phyloP scores from a whole-genome alignment of 352 stramenopile genomes.

The Pythium brachiatum region DNA sequence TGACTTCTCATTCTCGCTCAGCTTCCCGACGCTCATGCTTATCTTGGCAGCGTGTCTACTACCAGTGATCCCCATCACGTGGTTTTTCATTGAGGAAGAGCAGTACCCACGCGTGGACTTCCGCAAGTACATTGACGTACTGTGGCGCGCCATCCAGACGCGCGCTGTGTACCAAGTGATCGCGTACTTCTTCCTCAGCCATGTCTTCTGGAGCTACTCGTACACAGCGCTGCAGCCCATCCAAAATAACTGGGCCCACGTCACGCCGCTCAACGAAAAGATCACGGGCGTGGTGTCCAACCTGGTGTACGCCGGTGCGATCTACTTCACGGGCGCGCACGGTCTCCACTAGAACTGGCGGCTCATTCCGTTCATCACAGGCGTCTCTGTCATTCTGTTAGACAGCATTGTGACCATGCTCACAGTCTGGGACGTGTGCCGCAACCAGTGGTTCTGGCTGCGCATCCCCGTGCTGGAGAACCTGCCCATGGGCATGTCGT shows the following conservation, averaged over 20 bases:
- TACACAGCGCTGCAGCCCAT: conserved; percentile 23
- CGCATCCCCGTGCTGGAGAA: conserved; percentile 24
- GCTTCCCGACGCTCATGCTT: conserved; percentile 18
- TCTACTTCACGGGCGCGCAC: conserved; percentile 13
- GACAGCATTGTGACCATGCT: conserved; percentile 24
- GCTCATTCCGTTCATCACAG: conserved; percentile 12
- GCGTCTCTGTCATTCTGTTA: conserved; percentile 19
- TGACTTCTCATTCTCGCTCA: neutral
- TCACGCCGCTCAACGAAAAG: neutral
- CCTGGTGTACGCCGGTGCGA: neutral
- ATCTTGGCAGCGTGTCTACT: conserved; percentile 13
- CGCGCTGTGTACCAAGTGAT: conserved; percentile 29
- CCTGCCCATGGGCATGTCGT: conserved; percentile 22
- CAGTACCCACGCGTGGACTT: conserved; percentile 8
- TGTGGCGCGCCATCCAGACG: conserved; percentile 22
- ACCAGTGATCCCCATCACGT: conserved; percentile 3
- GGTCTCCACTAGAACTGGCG: conserved; percentile 28
- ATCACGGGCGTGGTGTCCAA: conserved; percentile 12
- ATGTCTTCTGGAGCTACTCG: conserved; percentile 21
- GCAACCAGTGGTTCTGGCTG: conserved; percentile 28
- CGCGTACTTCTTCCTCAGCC: conserved; percentile 25
- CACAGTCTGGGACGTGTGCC: conserved; percentile 26
- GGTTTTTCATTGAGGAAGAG: conserved; percentile 26
- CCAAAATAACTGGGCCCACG: conserved; percentile 15
- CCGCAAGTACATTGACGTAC: conserved; percentile 11